phyloP scores from a whole-genome alignment of 352 stramenopile genomes.

The Phytophthora gonapodyides region DNA sequence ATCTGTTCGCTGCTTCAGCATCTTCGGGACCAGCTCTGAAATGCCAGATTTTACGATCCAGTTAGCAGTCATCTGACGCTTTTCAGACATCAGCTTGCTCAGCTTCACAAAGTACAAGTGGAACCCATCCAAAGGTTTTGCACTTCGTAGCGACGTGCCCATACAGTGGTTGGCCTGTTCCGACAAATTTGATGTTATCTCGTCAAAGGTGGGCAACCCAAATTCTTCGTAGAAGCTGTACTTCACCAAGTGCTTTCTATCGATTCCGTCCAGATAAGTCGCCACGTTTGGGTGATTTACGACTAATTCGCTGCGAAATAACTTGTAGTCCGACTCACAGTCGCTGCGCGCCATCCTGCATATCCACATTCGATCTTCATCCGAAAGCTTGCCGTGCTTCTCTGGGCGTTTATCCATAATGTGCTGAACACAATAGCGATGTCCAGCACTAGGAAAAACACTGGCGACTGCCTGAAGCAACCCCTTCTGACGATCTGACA shows the following conservation, averaged over 20 bases:
- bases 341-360: conserved; percentile 4
- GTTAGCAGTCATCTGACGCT: not conserved
- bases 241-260: conserved; percentile 25
- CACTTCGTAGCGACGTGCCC: conserved; percentile 6
- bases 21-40: not conserved
- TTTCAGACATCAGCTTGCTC: not conserved
- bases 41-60: not conserved
- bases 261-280: conserved; percentile 10
- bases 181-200: conserved; percentile 24
- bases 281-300: not conserved
- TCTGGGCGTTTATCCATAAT: conserved; percentile 9
- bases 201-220: conserved; percentile 12
- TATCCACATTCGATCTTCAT: not conserved
- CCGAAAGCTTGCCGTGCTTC: not conserved
- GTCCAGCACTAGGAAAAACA: not conserved
- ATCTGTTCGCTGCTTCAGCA: not conserved
- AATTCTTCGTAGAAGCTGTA: conserved; percentile 20
- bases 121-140: conserved; percentile 14
- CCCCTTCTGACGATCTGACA: conserved; percentile 8
- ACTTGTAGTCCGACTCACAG: conserved; percentile 12
- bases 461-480: not conserved
- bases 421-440: conserved; percentile 15
- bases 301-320: not conserved
- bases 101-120: conserved; percentile 4
- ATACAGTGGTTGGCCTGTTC: conserved; percentile 31